Evolutionary conservation across 768 basidiomycete species (phyloP), one percentile per base, ranked within the genome.

Genomic region (Boletus fagicola): DNA sequence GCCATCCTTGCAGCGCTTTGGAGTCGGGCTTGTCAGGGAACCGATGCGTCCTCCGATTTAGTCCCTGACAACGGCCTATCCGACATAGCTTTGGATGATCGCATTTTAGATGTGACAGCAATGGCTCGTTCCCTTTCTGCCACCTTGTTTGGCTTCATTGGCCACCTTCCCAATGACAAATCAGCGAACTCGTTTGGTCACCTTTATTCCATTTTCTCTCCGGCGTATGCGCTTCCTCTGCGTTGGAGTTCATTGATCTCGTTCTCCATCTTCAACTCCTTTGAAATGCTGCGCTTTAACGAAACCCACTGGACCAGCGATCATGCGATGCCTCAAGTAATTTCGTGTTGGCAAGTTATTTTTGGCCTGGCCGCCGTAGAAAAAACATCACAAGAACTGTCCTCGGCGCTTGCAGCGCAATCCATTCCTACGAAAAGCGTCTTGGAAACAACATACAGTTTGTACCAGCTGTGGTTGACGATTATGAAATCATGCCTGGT

Each of bases 221-320:
- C 76, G 4, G 42, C 40, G 2, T 35, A 72, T 24, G 40, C 76
- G 1, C 57, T 67, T 33, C 66, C 72, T 28, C 56, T 59, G 24
- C 78, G 78, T 10, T 83, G 83, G 83, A 68, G 59, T 39, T 77
- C 76, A 47, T 59, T 83, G 9, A 50, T 68, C 6, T 58, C 80
- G 15, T 66, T 82, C 42, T 76, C 78, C 20, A 61, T 76, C 12
- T 64, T 64, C 56, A 64, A 66, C 13, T 52, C 64, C 18, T 51
- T 48, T 24, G 51, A 51, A 33, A 38, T 11, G 2, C 24, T 18
- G 10, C 35, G 31, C 30, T n/a, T 39, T 4, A 40, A 49, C 6
- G 45, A 5, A 39, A 40, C 28, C 9, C 36, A 45, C 0, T 58
- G 50, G 44, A 35, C 57, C 22, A 36, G 31, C 55, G 40, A 56